Percentiles rank a stretch among this genome's conserved stretches.
These are phyloP conservation scores for Triticum timopheevii DNA, from an alignment of 176 grass and related monocot genomes.

Conservation along the genomic window DNA sequence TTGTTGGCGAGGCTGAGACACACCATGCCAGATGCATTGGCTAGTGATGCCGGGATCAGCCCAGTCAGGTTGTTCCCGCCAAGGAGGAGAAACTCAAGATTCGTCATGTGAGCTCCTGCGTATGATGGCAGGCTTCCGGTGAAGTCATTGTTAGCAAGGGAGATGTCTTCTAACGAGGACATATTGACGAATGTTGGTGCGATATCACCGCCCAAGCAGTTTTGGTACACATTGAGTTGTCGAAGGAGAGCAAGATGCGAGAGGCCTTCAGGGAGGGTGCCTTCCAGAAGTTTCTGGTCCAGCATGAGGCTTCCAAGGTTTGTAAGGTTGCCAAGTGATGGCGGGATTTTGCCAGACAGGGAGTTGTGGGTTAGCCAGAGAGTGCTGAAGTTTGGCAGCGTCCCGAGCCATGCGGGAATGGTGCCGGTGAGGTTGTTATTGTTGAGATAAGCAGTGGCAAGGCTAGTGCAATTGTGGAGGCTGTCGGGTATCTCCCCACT, in stretches of 20 bases:
- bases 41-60: slow-evolving; percentile 13
- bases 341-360: not conserved
- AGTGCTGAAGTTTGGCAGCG: not conserved
- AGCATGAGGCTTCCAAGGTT: not conserved
- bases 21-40: slow-evolving; percentile 1
- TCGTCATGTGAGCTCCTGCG: not conserved
- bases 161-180: not conserved
- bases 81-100: slow-evolving; percentile 6
- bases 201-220: not conserved
- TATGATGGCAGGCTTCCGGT: slow-evolving; percentile 11
- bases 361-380: not conserved
- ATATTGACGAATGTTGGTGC: slow-evolving; percentile 21
- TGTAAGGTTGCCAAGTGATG: not conserved
- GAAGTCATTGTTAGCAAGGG: slow-evolving; percentile 27
- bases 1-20: slow-evolving; percentile 26
- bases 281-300: not conserved
- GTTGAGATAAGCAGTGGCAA: not conserved
- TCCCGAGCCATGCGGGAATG: not conserved
- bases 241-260: not conserved
- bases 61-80: slow-evolving; percentile 4
- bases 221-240: not conserved
- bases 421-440: not conserved
- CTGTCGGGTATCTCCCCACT: not conserved
- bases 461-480: not conserved
- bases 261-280: not conserved